phyloP scores from a whole-genome alignment of 768 basidiomycete species.

The Auriscalpium vulgare region DNA sequence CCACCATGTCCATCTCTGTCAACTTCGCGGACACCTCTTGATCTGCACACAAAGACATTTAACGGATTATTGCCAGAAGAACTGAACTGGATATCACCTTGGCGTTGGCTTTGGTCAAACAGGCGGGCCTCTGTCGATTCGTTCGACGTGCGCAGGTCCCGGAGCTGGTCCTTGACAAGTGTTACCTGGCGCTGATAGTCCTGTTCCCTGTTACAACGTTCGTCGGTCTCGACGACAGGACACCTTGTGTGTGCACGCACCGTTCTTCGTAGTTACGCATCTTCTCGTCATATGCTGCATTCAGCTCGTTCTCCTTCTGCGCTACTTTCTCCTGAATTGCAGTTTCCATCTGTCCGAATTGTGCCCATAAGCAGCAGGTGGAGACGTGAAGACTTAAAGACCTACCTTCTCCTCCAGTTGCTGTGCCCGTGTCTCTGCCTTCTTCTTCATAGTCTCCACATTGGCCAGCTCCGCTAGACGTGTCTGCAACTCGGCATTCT shows the following conservation, averaged over 20 bases:
- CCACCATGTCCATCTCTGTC: slow-evolving; percentile 91
- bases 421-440: slow-evolving; percentile 63
- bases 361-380: background rate
- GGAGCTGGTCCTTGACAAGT: slow-evolving; percentile 81
- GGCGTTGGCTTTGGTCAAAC: slow-evolving; percentile 82
- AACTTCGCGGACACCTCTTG: slow-evolving; percentile 88
- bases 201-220: slow-evolving; percentile 61
- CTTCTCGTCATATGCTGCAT: slow-evolving; percentile 94
- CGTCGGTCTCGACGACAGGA: background rate
- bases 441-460: slow-evolving; percentile 68
- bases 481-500: slow-evolving; percentile 75
- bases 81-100: slow-evolving; percentile 43
- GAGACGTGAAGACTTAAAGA: background rate
- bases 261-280: slow-evolving; percentile 94
- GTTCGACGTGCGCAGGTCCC: slow-evolving; percentile 83
- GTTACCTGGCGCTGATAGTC: slow-evolving; percentile 88
- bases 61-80: background rate
- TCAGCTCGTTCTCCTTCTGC: slow-evolving; percentile 93
- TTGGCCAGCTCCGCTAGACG: slow-evolving; percentile 54
- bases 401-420: slow-evolving; percentile 77
- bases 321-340: slow-evolving; percentile 82
- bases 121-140: slow-evolving; percentile 91
- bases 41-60: slow-evolving; percentile 36
- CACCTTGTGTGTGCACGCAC: slow-evolving; percentile 32
- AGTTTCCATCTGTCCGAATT: slow-evolving; percentile 73